A percentile compares a stretch with the other conserved stretches of the same genome.
Conservation (phyloP, 495 filamentous ascomycete species). For the Polyplosphaeria fusca region DNA sequence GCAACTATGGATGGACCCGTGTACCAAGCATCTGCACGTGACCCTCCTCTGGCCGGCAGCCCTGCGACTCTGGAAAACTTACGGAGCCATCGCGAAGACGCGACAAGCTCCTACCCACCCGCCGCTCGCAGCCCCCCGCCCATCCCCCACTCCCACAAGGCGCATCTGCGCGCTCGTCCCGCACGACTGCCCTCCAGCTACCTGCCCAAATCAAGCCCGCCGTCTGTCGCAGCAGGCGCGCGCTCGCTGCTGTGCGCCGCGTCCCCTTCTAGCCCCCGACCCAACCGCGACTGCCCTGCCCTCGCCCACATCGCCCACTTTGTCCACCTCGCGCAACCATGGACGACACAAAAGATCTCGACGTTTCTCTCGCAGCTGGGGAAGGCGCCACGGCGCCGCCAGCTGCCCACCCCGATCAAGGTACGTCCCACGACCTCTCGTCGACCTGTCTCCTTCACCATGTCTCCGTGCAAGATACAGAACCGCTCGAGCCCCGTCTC, state of each 20-base stretch:
- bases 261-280: conserved; percentile 3
- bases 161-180: not conserved
- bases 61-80: not conserved
- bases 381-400: conserved; percentile 9
- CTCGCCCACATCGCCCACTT: too few species aligned
- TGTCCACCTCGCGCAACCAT: conserved; percentile 7
- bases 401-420: conserved; percentile 12
- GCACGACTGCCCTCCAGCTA: not conserved
- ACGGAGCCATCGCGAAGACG: not conserved
- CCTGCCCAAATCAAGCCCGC: not conserved
- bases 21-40: not conserved
- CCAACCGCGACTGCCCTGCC: conserved; percentile 6
- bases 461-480: not conserved
- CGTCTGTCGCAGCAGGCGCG: conserved; percentile 4
- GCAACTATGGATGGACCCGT: too few species aligned
- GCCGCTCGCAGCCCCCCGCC: not conserved
- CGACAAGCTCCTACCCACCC: not conserved
- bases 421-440: conserved; percentile 11
- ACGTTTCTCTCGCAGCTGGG: conserved; percentile 9
- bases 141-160: not conserved
- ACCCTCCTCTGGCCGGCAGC: not conserved
- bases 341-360: conserved; percentile 18
- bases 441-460: not conserved
- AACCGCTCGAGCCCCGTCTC: too few species aligned
- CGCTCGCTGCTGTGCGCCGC: conserved; percentile 5